Evolutionary conservation across 345 rosid genomes (phyloP), one percentile per base, ranked within the genome.

Genomic region (Eucalyptus urophylla): DNA sequence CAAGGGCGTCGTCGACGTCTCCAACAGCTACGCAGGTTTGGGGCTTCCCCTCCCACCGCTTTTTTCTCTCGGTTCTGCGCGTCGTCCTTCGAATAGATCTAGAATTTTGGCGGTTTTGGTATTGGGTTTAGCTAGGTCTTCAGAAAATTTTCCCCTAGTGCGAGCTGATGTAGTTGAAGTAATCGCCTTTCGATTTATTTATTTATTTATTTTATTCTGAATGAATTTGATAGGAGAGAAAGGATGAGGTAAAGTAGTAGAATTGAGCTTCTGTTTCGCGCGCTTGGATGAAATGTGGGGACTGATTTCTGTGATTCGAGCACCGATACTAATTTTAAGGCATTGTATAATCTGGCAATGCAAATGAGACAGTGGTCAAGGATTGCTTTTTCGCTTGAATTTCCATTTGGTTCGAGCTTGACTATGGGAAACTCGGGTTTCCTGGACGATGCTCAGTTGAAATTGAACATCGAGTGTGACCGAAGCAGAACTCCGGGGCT

Each of bases 1-100:
- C 87, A 97, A 93, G 86, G 99, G 99, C 89, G 90, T 93, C 91
- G 99, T 97, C 88, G 99, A 97, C 86, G 98, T 96, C 89, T 94
- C 99, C 87, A 97, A 96, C 92, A 96, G 98, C 95, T 97, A 96
- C 87, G 98, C 99, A 90, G 99, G 99, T 97, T 24, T 24, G 51
- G 27, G 47, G 47, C 22, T 76, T 72, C 25, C 83, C 83, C 9
- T 10, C 45, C 65, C 31, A 11, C 69, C 29, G 29, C 62, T 56
- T 17, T 3, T 67, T 33, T 33, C 44, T 17, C 81, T 69, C 80
- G 80, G 22, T 31, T 31, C 80, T 17, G 27, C 81, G 22, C 19
- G 81, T 33, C 13, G 45, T 72, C 15, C 85, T 21, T 76, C 85
- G 85, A 21, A 21, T 76, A 40, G 85, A 76, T 40, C 85, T 76